Evolutionary conservation across 768 basidiomycete genomes (phyloP), one percentile per base, ranked within the genome.

Genomic region (Boletus subparvulus): DNA sequence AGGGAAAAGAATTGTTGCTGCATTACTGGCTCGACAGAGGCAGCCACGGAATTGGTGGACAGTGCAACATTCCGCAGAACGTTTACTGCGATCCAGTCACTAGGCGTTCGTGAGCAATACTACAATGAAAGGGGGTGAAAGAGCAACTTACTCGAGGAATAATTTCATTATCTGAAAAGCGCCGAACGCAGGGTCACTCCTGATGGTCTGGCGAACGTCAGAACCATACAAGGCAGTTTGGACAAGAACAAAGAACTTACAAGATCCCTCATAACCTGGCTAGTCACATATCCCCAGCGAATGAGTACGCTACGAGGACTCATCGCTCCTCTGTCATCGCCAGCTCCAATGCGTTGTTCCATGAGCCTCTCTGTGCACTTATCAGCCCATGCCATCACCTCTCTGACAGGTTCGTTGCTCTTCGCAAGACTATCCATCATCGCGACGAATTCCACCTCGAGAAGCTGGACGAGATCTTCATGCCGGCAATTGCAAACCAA

Each of bases 401-500:
- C 90, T 65, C 88, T 78, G 41, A 93, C 91, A 14, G 92, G 91
- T 61, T 93, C 90, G 46, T 71, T 80, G 68, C 82, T 90, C 75
- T 90, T 88, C 35, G 80, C 65, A 36, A 91, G 75, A 55, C 81
- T 78, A 40, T 92, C 90, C 74, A 94, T 74, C 72, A 94, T 74
- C n/a, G 74, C 69, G 21, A 90, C 86, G 69, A 92, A 92, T 70
- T 94, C 90, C 52, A 90, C 86, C 69, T 94, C 92, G 47, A 94
- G 73, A 47, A 93, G 79, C 63, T 93, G 90, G 41, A 90, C 83
- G 48, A 94, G 80, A 64, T 93, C 90, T 72, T 93, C 92, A 62
- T 93, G 91, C 47, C 92, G 87, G 70, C 92, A 94, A 68, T 94
- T 93, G 80, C 92, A 93, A 30, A 94, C 92, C 65, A 94, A 76